phyloP scores from a whole-genome alignment of 352 stramenopile species.

The Phytopythium delawarense region DNA sequence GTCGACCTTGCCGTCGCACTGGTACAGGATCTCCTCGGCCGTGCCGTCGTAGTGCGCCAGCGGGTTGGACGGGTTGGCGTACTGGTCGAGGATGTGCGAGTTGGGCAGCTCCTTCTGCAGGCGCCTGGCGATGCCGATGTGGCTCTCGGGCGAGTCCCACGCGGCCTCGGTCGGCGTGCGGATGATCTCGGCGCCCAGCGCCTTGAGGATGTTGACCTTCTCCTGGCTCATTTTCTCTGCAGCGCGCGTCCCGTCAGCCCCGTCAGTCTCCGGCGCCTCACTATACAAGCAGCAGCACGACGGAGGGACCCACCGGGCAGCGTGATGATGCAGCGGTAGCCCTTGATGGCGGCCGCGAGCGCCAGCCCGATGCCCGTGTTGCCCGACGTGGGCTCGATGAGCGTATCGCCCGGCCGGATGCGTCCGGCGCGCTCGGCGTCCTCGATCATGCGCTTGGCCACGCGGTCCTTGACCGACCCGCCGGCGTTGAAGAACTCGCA shows the following conservation, averaged over 20 bases:
- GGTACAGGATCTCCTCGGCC: constrained; percentile 92
- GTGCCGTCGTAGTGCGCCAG: constrained; percentile 94
- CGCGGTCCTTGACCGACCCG: constrained; percentile 90
- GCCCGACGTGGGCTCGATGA: constrained; percentile 97
- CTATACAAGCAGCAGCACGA: neutral
- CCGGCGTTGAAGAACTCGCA: constrained; percentile 97
- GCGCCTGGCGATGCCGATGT: constrained; percentile 91
- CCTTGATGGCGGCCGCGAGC: constrained; percentile 94
- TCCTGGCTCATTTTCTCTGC: constrained; percentile 96
- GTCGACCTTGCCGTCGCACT: constrained; percentile 92
- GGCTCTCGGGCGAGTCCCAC: constrained; percentile 93
- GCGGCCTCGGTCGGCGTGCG: constrained; percentile 93
- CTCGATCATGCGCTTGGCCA: constrained; percentile 89
- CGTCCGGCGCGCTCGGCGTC: constrained; percentile 88
- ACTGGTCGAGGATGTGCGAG: constrained; percentile 95
- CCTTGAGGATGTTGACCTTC: constrained; percentile 94
- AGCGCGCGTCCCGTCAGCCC: neutral
- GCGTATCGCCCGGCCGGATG: constrained; percentile 93
- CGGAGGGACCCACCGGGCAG: constrained; percentile 32
- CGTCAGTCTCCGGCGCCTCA: neutral
- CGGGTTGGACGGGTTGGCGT: constrained; percentile 94
- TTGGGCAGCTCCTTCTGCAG: constrained; percentile 93
- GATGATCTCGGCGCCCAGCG: constrained; percentile 94
- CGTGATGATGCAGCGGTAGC: constrained; percentile 93
- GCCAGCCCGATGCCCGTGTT: constrained; percentile 98